Conservation (phyloP, 2,329 filamentous ascomycete genomes). For the Mollisiaceae sp. region DNA sequence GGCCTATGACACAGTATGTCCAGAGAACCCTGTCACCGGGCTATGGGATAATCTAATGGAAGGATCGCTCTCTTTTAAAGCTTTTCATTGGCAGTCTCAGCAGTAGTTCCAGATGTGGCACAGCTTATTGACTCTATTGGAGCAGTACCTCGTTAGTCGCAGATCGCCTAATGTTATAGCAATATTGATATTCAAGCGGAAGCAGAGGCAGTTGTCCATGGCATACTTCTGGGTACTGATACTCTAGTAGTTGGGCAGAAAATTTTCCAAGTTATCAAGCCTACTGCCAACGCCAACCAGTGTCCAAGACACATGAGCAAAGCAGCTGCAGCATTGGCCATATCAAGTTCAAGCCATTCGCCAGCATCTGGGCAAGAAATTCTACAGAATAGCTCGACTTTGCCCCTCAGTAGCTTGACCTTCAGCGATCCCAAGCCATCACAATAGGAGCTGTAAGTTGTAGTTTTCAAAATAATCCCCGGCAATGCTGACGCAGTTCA, state of each 20-base stretch:
- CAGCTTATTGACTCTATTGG: slow-evolving; percentile 4
- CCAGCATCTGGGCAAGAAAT: slow-evolving; percentile 24
- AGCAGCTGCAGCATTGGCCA: slow-evolving; percentile 19
- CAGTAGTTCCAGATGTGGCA: slow-evolving; percentile 18
- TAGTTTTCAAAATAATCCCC: neutral
- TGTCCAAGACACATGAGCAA: slow-evolving; percentile 29
- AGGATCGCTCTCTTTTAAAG: slow-evolving; percentile 14
- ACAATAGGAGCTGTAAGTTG: slow-evolving; percentile 18
- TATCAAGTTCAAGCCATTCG: slow-evolving; percentile 12
- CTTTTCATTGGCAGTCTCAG: slow-evolving; percentile 10
- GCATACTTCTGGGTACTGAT: slow-evolving; percentile 27
- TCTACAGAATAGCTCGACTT: slow-evolving; percentile 23
- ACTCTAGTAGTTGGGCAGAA: slow-evolving; percentile 24
- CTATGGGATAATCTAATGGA: slow-evolving; percentile 11
- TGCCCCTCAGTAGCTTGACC: slow-evolving; percentile 30
- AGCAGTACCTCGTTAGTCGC: slow-evolving; percentile 11
- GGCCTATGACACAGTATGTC: slow-evolving; percentile 16
- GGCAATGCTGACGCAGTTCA: slow-evolving; percentile 9
- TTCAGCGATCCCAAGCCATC: slow-evolving; percentile 20
- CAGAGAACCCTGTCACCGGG: slow-evolving; percentile 15
- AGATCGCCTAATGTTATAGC: neutral
- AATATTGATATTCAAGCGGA: slow-evolving; percentile 10
- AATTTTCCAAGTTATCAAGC: slow-evolving; percentile 32
- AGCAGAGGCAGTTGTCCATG: slow-evolving; percentile 29
- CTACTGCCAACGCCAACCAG: slow-evolving; percentile 38